Percentiles rank a stretch among this genome's conserved stretches.
These are phyloP conservation scores for Apiotrichum akiyoshidainum DNA, from an alignment of 1,284 basidiomycete species.

Conservation along the genomic window DNA sequence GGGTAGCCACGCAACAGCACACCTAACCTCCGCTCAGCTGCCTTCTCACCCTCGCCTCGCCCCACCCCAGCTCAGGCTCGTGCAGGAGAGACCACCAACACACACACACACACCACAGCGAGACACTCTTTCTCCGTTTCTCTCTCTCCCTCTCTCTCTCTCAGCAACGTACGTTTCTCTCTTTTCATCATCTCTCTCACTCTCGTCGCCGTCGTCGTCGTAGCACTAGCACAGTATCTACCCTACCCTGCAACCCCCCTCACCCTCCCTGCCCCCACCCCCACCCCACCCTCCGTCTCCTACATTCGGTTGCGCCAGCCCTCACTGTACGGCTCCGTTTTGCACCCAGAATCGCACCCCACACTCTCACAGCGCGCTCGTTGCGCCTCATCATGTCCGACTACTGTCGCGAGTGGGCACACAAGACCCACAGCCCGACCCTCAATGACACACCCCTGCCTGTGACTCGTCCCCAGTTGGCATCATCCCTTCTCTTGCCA, in stretches of 20 bases:
- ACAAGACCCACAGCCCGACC: background rate
- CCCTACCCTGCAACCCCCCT: no score
- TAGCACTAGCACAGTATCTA: background rate
- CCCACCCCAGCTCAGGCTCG: no score
- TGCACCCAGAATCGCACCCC: background rate
- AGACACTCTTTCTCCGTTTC: background rate
- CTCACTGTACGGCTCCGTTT: no score
- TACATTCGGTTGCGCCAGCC: no score
- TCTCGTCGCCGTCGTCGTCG: no score
- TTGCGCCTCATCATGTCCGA: conserved; percentile 7
- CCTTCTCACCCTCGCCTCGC: no score
- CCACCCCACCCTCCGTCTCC: background rate
- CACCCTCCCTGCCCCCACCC: background rate
- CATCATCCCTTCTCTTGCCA: background rate
- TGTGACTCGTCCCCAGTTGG: background rate
- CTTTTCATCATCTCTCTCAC: no score
- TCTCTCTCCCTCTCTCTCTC: background rate
- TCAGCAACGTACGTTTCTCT: background rate
- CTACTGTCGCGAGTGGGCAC: conserved; percentile 20
- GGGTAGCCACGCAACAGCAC: no score
- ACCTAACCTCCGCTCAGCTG: no score
- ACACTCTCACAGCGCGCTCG: background rate
- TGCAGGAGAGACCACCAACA: no score
- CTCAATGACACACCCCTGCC: background rate
- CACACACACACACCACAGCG: background rate